Evolutionary conservation across 305 asterid genomes (phyloP), one percentile per base, ranked within the genome.

Genomic region (Euphrasia arctica): DNA sequence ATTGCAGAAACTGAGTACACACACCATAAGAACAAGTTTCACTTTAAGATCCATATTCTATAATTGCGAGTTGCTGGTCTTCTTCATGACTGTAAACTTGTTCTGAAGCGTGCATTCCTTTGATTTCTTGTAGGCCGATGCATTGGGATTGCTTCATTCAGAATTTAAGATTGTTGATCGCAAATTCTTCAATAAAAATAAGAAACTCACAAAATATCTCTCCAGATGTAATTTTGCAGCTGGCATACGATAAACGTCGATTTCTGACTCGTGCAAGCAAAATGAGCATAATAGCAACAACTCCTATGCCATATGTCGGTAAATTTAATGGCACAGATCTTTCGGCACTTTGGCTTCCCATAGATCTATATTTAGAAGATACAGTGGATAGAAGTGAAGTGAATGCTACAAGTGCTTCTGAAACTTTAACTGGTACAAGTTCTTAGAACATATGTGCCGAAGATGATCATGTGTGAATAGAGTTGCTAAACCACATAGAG

Each of bases 341-440:
- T 68, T 86, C 99, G 10, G 76, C 84, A 32, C 85, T 78, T 70
- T 93, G 99, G 99, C 87, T 90, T 76, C 91, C 99, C 34, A 74
- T 93, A 70, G 97, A 93, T 82, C 74, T 93, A 61, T 93, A 84
- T 82, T 79, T 93, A 67, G 99, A 87, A 82, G 96, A 93, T 80
- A 63, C 78, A 64, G 82, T 90, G 88, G 95, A 87, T 72, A 96
- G 94, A 74, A 64, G 79, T 70, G 96, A 83, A 79, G 94, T 88
- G 65, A 81, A 78, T 47, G 86, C 86, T 75, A 86, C 89, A 66
- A 82, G 96, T 72, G 89, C 97, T 70, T 84, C 79, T 69, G 99
- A 87, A 72, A 83, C 90, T 71, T 95, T 93, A 54, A 77, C 89
- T 9, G 92, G 99, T 89, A 82, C 60, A 32, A 13, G 41, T 51